These are phyloP conservation scores for Penicillium egyptiacum DNA, from an alignment of 495 filamentous ascomycete species.

Conservation along the genomic window DNA sequence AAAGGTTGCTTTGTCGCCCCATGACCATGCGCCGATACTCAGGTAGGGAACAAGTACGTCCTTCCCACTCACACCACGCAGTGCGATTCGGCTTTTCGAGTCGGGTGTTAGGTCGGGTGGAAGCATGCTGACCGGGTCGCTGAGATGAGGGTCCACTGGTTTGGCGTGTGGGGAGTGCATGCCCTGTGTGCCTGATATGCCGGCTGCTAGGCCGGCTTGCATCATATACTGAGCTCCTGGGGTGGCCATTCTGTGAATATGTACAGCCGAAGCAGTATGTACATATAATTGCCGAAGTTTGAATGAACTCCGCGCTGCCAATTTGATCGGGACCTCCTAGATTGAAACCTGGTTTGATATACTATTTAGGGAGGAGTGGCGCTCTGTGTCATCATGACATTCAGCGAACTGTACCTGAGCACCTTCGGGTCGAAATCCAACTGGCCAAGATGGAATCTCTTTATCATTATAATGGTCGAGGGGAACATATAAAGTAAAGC, in stretches of 20 bases:
- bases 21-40: conserved; percentile 42
- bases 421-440: neutral
- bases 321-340: neutral
- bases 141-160: conserved; percentile 22
- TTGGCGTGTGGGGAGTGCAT: conserved; percentile 31
- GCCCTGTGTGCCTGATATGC: conserved; percentile 38
- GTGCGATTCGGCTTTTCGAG: conserved; percentile 20
- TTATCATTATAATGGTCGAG: neutral
- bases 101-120: conserved; percentile 19
- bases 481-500: neutral
- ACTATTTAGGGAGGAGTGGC: neutral
- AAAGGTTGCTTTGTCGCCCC: conserved; percentile 46
- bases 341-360: neutral
- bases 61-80: conserved; percentile 17
- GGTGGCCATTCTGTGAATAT: conserved; percentile 15
- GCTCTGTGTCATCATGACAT: conserved; percentile 4
- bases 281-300: neutral
- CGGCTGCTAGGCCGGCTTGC: conserved; percentile 37
- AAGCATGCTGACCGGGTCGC: conserved; percentile 25
- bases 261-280: neutral
- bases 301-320: neutral
- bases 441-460: neutral
- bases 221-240: conserved; percentile 32
- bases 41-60: conserved; percentile 34
- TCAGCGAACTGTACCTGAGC: neutral